A percentile compares a stretch with the other conserved stretches of the same genome.
Conservation (phyloP, 2,329 filamentous ascomycete species). For the Alternaria ethzedia region DNA sequence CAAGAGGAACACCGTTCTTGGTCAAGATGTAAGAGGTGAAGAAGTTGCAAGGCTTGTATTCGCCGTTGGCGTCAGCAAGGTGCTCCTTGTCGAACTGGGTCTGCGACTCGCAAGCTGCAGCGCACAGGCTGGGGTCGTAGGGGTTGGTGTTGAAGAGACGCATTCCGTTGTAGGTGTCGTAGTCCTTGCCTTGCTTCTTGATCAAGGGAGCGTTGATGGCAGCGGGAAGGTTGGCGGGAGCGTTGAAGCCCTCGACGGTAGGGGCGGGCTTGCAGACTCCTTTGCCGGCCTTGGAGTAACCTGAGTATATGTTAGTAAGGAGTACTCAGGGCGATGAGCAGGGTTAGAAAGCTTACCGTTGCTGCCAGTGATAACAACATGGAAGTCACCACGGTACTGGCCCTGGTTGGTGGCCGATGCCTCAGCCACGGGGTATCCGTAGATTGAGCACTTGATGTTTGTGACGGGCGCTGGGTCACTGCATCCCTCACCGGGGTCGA, state of each 20-base stretch:
- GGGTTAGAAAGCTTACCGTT: slow-evolving; percentile 19
- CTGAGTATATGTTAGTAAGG: background rate
- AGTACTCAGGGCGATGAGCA: background rate
- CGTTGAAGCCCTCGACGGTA: slow-evolving; percentile 22
- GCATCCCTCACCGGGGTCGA: slow-evolving; percentile 21
- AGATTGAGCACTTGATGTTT: slow-evolving; percentile 38
- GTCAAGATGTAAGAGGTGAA: slow-evolving; percentile 48
- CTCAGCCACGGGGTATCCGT: slow-evolving; percentile 31
- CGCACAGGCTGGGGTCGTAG: slow-evolving; percentile 40
- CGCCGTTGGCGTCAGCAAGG: slow-evolving; percentile 29
- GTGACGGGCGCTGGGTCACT: slow-evolving; percentile 27
- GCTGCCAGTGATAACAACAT: slow-evolving; percentile 35
- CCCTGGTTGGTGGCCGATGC: slow-evolving; percentile 30
- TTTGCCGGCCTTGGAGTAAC: slow-evolving; percentile 31
- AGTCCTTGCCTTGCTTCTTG: slow-evolving; percentile 10
- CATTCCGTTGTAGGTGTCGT: slow-evolving; percentile 38
- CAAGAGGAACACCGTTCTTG: slow-evolving; percentile 43
- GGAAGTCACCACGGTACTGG: slow-evolving; percentile 31
- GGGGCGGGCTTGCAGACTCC: slow-evolving; percentile 8
- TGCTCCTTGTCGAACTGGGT: slow-evolving; percentile 43
- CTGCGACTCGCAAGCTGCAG: slow-evolving; percentile 44
- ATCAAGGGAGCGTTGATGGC: slow-evolving; percentile 36
- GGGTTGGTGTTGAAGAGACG: slow-evolving; percentile 37
- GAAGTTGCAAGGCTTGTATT: slow-evolving; percentile 48
- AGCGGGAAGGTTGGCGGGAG: slow-evolving; percentile 21